Percentiles rank a stretch among this genome's conserved stretches.
These are phyloP conservation scores for Thielaviopsis euricoi DNA, from an alignment of 2,329 filamentous ascomycete genomes.

Conservation along the genomic window DNA sequence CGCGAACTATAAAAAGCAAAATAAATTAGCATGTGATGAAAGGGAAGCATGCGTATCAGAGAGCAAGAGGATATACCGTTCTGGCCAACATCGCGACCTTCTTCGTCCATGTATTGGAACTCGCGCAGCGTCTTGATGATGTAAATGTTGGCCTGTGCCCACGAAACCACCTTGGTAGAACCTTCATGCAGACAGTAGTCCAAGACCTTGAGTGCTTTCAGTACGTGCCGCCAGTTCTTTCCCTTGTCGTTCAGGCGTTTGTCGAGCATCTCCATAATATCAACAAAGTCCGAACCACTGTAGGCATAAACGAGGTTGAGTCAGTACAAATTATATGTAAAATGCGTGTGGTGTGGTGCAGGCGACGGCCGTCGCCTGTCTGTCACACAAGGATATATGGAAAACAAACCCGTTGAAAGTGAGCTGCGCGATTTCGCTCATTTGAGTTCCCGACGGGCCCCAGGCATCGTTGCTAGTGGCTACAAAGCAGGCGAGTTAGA, in stretches of 20 bases:
- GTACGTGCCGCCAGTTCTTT: slow-evolving; percentile 97
- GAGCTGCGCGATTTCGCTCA: slow-evolving; percentile 96
- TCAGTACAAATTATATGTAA: background rate
- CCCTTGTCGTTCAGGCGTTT: slow-evolving; percentile 98
- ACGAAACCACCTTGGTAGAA: slow-evolving; percentile 89
- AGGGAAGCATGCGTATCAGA: background rate
- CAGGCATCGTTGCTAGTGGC: slow-evolving; percentile 98
- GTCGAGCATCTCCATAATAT: slow-evolving; percentile 99
- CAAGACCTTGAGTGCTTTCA: slow-evolving; percentile 93
- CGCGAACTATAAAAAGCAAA: slow-evolving; percentile 49
- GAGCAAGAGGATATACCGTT: slow-evolving; percentile 47
- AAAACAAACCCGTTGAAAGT: slow-evolving; percentile 82
- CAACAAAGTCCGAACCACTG: slow-evolving; percentile 93
- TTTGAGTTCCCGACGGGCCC: slow-evolving; percentile 94
- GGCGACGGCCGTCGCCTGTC: background rate
- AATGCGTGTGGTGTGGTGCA: background rate
- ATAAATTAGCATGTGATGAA: slow-evolving; percentile 9
- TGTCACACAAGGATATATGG: background rate
- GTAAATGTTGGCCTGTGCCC: slow-evolving; percentile 95
- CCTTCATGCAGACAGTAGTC: slow-evolving; percentile 98
- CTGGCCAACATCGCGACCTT: slow-evolving; percentile 85
- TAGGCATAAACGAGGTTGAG: background rate
- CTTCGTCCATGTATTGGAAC: slow-evolving; percentile 92
- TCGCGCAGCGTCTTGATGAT: slow-evolving; percentile 97
- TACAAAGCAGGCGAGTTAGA: slow-evolving; percentile 24